Percentiles rank a stretch among this genome's conserved stretches.
phyloP scores from a whole-genome alignment of 495 filamentous ascomycete genomes.

The Sordaria brevicollis region DNA sequence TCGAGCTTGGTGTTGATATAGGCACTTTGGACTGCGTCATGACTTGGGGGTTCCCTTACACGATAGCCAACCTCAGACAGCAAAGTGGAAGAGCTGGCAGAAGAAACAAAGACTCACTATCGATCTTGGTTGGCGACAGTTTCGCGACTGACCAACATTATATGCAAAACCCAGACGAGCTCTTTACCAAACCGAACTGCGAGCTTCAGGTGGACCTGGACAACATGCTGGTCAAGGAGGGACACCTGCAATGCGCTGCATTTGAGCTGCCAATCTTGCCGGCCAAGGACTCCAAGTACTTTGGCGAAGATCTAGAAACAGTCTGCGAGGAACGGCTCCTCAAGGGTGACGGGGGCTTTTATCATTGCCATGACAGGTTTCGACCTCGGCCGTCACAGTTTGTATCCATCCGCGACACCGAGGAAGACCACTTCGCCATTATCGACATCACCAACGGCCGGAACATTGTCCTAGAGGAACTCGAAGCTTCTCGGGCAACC shows the following conservation, averaged over 20 bases:
- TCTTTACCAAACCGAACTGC: constrained; percentile 88
- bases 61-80: constrained; percentile 86
- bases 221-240: constrained; percentile 84
- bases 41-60: constrained; percentile 89
- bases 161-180: constrained; percentile 92
- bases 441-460: constrained; percentile 75
- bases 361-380: constrained; percentile 82
- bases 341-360: constrained; percentile 69
- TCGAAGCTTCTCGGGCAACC: constrained; percentile 90
- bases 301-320: constrained; percentile 60
- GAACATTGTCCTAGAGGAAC: constrained; percentile 83
- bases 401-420: constrained; percentile 84
- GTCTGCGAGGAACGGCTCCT: constrained; percentile 67
- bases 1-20: constrained; percentile 94
- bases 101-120: constrained; percentile 88
- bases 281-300: constrained; percentile 66
- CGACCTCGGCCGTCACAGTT: constrained; percentile 71
- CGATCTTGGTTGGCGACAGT: constrained; percentile 81
- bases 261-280: constrained; percentile 86
- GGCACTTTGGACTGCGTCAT: constrained; percentile 91
- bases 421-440: constrained; percentile 88
- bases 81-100: constrained; percentile 91
- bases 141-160: constrained; percentile 93
- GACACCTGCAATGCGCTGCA: constrained; percentile 92
- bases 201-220: constrained; percentile 82